Evolutionary conservation across 129 eudicot genomes (phyloP).

Genomic region (Calendula officinalis): DNA sequence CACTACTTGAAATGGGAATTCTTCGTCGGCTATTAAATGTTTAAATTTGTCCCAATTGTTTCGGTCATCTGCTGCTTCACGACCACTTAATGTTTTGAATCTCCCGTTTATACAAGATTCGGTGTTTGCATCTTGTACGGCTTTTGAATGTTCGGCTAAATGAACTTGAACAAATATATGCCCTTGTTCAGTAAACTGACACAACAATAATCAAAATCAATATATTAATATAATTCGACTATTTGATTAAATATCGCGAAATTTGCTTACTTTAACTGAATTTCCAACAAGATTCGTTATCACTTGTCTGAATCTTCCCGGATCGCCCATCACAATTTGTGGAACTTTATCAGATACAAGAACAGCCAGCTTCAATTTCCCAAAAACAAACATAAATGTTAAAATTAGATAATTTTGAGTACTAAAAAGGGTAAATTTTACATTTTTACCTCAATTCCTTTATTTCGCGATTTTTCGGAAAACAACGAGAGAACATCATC

Average conservation of each 20-base stretch:
- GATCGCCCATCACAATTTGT: constrained; percentile 73
- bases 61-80: constrained; percentile 63
- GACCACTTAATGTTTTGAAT: constrained; percentile 73
- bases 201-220: background rate
- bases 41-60: constrained; percentile 63
- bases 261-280: constrained; percentile 72
- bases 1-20: constrained; percentile 29
- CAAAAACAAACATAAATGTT: constrained; percentile 3
- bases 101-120: constrained; percentile 48
- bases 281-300: constrained; percentile 85
- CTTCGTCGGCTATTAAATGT: constrained; percentile 51
- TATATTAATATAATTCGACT: background rate
- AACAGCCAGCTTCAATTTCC: constrained; percentile 69
- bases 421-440: background rate
- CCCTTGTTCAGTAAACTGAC: constrained; percentile 79
- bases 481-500: constrained; percentile 84
- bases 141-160: constrained; percentile 61
- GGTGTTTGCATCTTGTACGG: constrained; percentile 36
- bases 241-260: background rate
- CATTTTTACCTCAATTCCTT: constrained; percentile 66
- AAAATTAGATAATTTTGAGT: constrained; percentile 4
- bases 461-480: constrained; percentile 77
- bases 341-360: constrained; percentile 87
- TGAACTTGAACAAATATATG: constrained; percentile 81
- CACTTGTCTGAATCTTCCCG: constrained; percentile 87